Conservation (phyloP, 768 basidiomycete species). For the Psilocybe subaeruginosa region DNA sequence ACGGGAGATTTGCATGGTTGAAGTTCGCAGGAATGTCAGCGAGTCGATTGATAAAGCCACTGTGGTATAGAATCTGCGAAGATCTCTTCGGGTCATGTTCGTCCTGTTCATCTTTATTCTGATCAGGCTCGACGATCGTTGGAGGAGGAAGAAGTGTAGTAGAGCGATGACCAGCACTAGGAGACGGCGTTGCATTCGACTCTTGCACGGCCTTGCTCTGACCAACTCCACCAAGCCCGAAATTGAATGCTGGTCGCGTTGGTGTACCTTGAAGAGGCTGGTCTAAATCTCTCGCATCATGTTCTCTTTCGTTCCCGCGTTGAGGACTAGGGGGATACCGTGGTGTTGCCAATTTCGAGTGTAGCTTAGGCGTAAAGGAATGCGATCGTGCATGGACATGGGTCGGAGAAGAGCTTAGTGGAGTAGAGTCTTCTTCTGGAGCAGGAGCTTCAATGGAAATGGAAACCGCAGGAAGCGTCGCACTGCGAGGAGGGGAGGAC, state of each 20-base stretch:
- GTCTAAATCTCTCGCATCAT: conserved; percentile 16
- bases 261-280: conserved; percentile 18
- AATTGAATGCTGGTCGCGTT: conserved; percentile 22
- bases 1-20: conserved; percentile 34
- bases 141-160: conserved; percentile 54
- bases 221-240: conserved; percentile 22
- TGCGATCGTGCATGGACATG: conserved; percentile 68
- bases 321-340: conserved; percentile 59
- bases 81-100: conserved; percentile 51
- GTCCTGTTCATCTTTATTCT: conserved; percentile 30
- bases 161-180: conserved; percentile 19
- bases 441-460: conserved; percentile 51
- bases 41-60: conserved; percentile 78
- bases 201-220: conserved; percentile 11
- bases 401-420: conserved; percentile 28
- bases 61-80: conserved; percentile 79
- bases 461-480: conserved; percentile 42
- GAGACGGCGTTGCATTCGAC: conserved; percentile 12
- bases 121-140: conserved; percentile 42
- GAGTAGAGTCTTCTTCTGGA: conserved; percentile 31
- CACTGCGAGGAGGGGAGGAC: conserved; percentile 37
- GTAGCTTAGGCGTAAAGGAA: conserved; percentile 71
- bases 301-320: conserved; percentile 29
- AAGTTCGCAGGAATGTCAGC: conserved; percentile 48
- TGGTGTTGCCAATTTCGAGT: conserved; percentile 67